Base-by-base conservation (phyloP, 2,329 filamentous ascomycete species). In the Ophiosphaerella korrae region DNA sequence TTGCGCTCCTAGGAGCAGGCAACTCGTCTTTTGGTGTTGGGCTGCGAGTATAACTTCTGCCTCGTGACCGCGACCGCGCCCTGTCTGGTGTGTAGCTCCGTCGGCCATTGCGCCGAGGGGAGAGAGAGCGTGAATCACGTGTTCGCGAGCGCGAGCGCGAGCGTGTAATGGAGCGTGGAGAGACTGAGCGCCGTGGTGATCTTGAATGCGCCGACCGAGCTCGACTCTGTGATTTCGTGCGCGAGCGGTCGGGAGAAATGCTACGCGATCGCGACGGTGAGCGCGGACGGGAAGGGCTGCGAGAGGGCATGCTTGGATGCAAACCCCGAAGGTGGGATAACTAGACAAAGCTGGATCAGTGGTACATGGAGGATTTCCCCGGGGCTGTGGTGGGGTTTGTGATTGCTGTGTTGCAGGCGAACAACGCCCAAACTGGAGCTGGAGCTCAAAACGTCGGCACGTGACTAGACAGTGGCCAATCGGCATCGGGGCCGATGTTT, bases 241-340 rank as follows among this genome's bases (percentile, higher is more conserved):
- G 71, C 37, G 76, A 77, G 50, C 74, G 75, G 48, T 75, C 71
- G 55, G 75, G 76, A 33, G 75, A 76, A 32, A 54, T 57, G 63
- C 74, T 77, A 52, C 70, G 74, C 32, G 61, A 63, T 49, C 56
- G 66, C 47, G 45, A 53, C 29, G 33, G 55, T 33, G 64, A 60
- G 32, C 58, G 63, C 50, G 63, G 53, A 31, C 54, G 63, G 21
- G 65, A 63, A 12, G 57, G 60, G 11, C 64, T 68, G 26, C 49
- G 63, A 36, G 70, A 72, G 24, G 59, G 58, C 61, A 63, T 64
- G 3, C 9, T 33, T 13, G 24, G 29, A 11, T 29, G 11, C 7
- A 5, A 9, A 11, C 6, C 26, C 8, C 26, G 7, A 29, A 29
- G 7, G 7, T 29, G 26, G 7, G 11, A 29, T 29, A 11, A 29